These are phyloP conservation scores for Bruguiera sexangula DNA, from an alignment of 345 rosid species.

Conservation along the genomic window DNA sequence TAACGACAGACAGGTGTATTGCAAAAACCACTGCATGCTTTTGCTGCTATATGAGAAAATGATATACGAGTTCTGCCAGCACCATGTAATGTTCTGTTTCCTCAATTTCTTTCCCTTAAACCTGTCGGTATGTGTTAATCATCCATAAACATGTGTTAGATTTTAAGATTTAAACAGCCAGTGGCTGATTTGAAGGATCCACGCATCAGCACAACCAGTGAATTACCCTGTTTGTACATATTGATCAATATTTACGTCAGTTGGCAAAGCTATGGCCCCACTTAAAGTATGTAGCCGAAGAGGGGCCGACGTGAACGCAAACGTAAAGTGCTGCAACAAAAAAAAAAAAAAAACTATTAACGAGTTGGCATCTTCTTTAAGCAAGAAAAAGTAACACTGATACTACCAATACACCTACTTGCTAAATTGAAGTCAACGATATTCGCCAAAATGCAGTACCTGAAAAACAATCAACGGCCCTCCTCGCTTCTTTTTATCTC, in stretches of 20 bases:
- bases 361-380: slow-evolving; percentile 1
- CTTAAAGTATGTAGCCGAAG: not conserved
- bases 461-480: slow-evolving; percentile 22
- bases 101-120: not conserved
- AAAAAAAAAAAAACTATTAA: not conserved
- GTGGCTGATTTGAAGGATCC: too few species aligned
- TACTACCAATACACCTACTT: slow-evolving; percentile 14
- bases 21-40: slow-evolving; percentile 6
- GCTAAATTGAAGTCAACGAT: slow-evolving; percentile 30
- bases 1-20: not conserved
- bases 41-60: not conserved
- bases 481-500: slow-evolving; percentile 34
- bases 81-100: not conserved
- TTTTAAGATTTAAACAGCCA: too few species aligned
- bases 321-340: not conserved
- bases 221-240: too few species aligned
- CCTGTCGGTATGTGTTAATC: too few species aligned
- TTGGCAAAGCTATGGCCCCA: too few species aligned
- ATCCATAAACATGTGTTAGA: too few species aligned
- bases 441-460: slow-evolving; percentile 17
- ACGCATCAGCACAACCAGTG: too few species aligned
- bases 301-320: not conserved
- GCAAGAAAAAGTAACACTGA: not conserved
- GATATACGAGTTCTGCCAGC: not conserved
- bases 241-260: too few species aligned